phyloP scores from a whole-genome alignment of 371 early-diverging fungal genomes.

The Coemansia sp. region DNA sequence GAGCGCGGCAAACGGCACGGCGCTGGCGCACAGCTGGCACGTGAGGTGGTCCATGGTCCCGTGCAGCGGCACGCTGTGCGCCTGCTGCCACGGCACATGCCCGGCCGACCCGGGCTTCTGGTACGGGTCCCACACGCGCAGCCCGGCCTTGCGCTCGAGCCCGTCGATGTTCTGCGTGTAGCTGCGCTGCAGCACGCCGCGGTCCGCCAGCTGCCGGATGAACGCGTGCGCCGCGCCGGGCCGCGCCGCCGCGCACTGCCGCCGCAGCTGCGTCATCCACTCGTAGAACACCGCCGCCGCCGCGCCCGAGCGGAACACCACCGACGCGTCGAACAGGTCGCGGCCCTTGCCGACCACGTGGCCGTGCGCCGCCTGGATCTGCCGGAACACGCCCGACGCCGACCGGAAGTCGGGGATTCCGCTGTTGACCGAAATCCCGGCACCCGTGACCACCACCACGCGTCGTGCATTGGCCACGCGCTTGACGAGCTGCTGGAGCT shows the following conservation, averaged over 20 bases:
- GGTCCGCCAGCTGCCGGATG: constrained; percentile 69
- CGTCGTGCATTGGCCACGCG: constrained; percentile 66
- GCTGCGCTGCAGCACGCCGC: constrained; percentile 77
- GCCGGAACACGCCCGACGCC: constrained; percentile 70
- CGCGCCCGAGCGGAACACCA: constrained; percentile 75
- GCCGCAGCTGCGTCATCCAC: constrained; percentile 93
- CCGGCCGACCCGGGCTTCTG: constrained; percentile 2
- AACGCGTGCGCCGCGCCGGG: constrained; percentile 90
- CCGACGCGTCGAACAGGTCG: constrained; percentile 94
- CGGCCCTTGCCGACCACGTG: constrained; percentile 79
- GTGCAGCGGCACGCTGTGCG: constrained; percentile 85
- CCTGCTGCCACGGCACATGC: constrained; percentile 42
- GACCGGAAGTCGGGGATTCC: constrained; percentile 94
- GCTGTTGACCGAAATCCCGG: constrained; percentile 88
- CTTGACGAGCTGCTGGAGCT: constrained; percentile 36
- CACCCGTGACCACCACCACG: constrained; percentile 84
- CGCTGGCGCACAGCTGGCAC: constrained; percentile 75
- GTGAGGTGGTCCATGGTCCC: constrained; percentile 82
- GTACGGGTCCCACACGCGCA: constrained; percentile 48
- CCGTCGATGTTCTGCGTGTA: constrained; percentile 98
- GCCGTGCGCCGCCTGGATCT: constrained; percentile 68
- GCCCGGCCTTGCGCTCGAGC: constrained; percentile 68
- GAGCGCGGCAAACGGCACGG: constrained; percentile 31
- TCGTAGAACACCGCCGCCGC: constrained; percentile 84
- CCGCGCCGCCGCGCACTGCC: constrained; percentile 65